A percentile compares a stretch with the other conserved stretches of the same genome.
phyloP scores from a whole-genome alignment of 1,284 basidiomycete genomes.

The Microbotryomycetes sp. region DNA sequence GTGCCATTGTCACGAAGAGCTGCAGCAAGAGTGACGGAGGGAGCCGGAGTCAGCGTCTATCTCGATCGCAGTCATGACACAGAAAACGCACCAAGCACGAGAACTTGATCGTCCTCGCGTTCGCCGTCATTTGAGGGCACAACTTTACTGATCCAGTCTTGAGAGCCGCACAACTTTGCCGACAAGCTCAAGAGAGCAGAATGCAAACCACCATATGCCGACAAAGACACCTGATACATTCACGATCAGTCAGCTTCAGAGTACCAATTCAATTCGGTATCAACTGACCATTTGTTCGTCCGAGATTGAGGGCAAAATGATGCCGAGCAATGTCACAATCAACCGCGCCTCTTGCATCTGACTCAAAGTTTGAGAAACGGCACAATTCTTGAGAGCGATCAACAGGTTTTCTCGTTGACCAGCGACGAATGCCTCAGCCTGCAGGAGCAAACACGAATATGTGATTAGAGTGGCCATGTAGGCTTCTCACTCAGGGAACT shows the following conservation, averaged over 20 bases:
- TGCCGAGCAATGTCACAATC: constrained; percentile 61
- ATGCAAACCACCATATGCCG: constrained; percentile 77
- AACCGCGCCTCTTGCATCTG: constrained; percentile 69
- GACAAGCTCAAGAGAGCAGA: constrained; percentile 69
- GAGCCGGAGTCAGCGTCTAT: neutral
- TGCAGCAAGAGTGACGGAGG: neutral
- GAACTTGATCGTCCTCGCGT: constrained; percentile 51
- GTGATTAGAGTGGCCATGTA: neutral
- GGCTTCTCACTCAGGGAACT: constrained; percentile 26
- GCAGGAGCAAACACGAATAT: constrained; percentile 25
- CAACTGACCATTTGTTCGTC: constrained; percentile 66
- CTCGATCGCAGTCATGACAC: neutral
- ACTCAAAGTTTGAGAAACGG: constrained; percentile 56
- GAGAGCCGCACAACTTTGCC: constrained; percentile 62
- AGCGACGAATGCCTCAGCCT: constrained; percentile 69
- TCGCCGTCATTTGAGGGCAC: constrained; percentile 66
- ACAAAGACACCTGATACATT: constrained; percentile 50
- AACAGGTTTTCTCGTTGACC: constrained; percentile 72
- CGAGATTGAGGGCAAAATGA: constrained; percentile 60
- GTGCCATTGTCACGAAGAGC: constrained; percentile 18
- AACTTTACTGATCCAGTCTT: constrained; percentile 56
- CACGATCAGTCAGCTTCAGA: neutral
- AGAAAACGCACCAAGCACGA: constrained; percentile 50
- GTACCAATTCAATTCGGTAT: neutral
- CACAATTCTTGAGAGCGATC: constrained; percentile 66